A percentile compares a stretch with the other conserved stretches of the same genome.
Evolutionary conservation across 108 stramenopile species (phyloP).

Genomic region (Skeletonema potamos): DNA sequence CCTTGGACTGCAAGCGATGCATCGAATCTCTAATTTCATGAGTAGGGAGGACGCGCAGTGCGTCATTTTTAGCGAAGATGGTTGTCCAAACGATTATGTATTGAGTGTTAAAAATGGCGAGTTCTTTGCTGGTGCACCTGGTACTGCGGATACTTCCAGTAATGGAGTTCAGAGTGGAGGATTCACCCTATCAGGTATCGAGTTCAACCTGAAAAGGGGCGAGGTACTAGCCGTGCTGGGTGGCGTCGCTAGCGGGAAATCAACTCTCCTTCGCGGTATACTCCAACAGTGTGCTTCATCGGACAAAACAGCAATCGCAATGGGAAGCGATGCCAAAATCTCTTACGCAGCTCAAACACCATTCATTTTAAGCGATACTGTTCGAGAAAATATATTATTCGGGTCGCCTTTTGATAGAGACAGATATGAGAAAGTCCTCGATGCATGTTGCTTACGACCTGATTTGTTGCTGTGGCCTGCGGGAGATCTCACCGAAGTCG

Average conservation of each 20-base stretch:
- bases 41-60: slow-evolving; percentile 34
- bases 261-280: slow-evolving; percentile 69
- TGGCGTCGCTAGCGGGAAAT: slow-evolving; percentile 76
- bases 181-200: slow-evolving; percentile 54
- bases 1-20: slow-evolving; percentile 64
- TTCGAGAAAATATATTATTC: slow-evolving; percentile 96
- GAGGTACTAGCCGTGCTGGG: slow-evolving; percentile 64
- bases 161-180: slow-evolving; percentile 11
- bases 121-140: slow-evolving; percentile 17
- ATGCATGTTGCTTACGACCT: slow-evolving; percentile 73
- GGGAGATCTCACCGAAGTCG: slow-evolving; percentile 79
- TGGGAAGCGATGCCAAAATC: slow-evolving; percentile 36
- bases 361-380: slow-evolving; percentile 91
- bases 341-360: slow-evolving; percentile 91
- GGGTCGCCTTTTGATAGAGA: slow-evolving; percentile 72
- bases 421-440: slow-evolving; percentile 79
- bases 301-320: slow-evolving; percentile 34
- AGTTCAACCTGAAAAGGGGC: slow-evolving; percentile 46
- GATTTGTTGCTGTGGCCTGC: slow-evolving; percentile 66
- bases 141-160: slow-evolving; percentile 1
- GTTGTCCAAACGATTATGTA: not conserved
- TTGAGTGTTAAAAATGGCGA: slow-evolving; percentile 24
- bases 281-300: slow-evolving; percentile 64
- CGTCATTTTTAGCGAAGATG: slow-evolving; percentile 8
- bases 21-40: slow-evolving; percentile 62